These are phyloP conservation scores for Penicillium thymicola DNA, from an alignment of 2,329 filamentous ascomycete genomes.

Conservation along the genomic window DNA sequence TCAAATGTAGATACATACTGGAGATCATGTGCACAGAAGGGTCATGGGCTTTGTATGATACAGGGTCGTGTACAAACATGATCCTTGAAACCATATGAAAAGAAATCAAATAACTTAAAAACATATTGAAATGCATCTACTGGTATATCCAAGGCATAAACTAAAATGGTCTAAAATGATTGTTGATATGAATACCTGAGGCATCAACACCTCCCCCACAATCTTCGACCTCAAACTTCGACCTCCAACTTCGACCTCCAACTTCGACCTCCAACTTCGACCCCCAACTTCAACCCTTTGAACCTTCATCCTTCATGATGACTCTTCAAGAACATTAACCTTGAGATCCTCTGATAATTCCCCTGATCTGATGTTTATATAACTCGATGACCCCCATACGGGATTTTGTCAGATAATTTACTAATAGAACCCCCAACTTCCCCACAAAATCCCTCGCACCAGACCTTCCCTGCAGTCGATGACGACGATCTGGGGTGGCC, in stretches of 20 bases:
- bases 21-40: not conserved
- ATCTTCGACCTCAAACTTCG: not conserved
- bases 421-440: not conserved
- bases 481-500: slow-evolving; percentile 12
- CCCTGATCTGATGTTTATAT: not conserved
- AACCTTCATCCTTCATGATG: not conserved
- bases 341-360: not conserved
- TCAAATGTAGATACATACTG: not conserved
- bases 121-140: not conserved
- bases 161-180: not conserved
- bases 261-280: not conserved
- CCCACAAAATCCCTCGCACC: slow-evolving; percentile 12
- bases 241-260: not conserved
- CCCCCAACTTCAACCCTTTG: not conserved
- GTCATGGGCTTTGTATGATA: not conserved
- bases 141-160: not conserved
- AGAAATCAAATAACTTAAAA: not conserved
- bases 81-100: not conserved
- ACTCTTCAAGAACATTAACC: not conserved
- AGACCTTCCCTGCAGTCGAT: slow-evolving; percentile 17
- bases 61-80: not conserved
- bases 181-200: not conserved
- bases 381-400: not conserved
- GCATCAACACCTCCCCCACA: not conserved
- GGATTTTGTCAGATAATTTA: not conserved